Evolutionary conservation across 2,329 filamentous ascomycete species (phyloP), one percentile per base, ranked within the genome.

Genomic region (Colletotrichum sp.): DNA sequence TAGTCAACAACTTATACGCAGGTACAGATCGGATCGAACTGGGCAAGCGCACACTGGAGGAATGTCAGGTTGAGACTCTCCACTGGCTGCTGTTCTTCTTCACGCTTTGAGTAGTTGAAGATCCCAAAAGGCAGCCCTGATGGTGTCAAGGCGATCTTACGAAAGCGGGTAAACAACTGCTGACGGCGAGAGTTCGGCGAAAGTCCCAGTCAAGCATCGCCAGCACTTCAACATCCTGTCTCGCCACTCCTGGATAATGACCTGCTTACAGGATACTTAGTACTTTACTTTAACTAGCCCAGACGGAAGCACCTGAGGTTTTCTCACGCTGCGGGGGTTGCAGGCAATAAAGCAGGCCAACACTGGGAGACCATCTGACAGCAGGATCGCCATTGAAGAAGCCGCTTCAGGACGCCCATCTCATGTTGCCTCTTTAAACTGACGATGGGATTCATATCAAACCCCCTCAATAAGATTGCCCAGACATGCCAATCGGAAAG

Each of bases 381-480:
- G 7, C 15, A 29, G 11, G 36, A 47, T 64, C 61, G 5, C 18
- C 36, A 31, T 47, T 24, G 61, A 33, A 36, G 36, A 51, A 64
- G 29, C 61, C 36, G 34, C 43, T 51, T 51, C 43, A 51, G 61
- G 24, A 29, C 18, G 15, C 6, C n/a, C 29, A 36, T 47, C 6
- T 9, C 47, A 57, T 62, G 72, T 77, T 70, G 29, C 38, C 57
- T 38, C 43, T 70, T 55, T 70, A 70, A 70, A 38, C 8, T 54
- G 54, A 59, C 15, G 51, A 64, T 33, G 34, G 21, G 13, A n/a
- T 31, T 66, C 13, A 61, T 43, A 33, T 70, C 24, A 34, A 36
- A 15, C 8, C 61, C 61, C 43, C 31, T 66, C 21, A 55, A 8
- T 59, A 24, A 38, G 27, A 31, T 29, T 38, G 51, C 31, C 58